Evolutionary conservation across 1,284 basidiomycete genomes (phyloP), one percentile per base, ranked within the genome.

Genomic region (Melampsora americana): DNA sequence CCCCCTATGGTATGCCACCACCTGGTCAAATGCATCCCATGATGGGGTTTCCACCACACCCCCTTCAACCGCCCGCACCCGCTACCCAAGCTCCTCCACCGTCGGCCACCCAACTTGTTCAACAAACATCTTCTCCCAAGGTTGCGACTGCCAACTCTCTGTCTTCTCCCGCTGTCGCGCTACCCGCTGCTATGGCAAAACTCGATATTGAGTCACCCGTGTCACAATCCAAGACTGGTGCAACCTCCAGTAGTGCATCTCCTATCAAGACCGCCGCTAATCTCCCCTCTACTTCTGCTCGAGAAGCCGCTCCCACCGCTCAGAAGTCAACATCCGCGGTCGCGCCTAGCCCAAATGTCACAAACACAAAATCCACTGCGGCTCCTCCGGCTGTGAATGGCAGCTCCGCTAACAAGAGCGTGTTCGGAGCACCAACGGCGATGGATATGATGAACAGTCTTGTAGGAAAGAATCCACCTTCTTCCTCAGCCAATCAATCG

Each of bases 1-100:
- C 69, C 26, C 59, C 69, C 28, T 71, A 71, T 39, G 69, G 26
- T 28, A 46, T 71, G 46, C 70, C 70, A 32, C 70, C 70, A 66
- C 70, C 61, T 20, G 70, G 70, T 16, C 61, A 73, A 23, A 73
- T 73, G 50, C 70, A 65, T 73, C 70, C 61, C 39, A 73, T 73
- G 70, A 66, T 73, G 70, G 70, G 61, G 1, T 73, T 66, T 23
- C 70, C 70, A 20, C 70, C 69, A 1, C 69, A 71, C n/a, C 69
- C 42, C 42, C 42, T 50, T 30, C 59, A 53, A 23, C 69, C 69
- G 26, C 69, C 69, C 16, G 42, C 50, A 59, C 28, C 56, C 28
- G 1, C 39, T 18, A 42, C 28, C 18, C 53, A 42, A 61, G 5
- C 69, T 23, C 23, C 14, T 44, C 12, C 16, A 35, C 68, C 26